Conservation (phyloP, 2,329 filamentous ascomycete genomes). For the Botryotinia calthae region DNA sequence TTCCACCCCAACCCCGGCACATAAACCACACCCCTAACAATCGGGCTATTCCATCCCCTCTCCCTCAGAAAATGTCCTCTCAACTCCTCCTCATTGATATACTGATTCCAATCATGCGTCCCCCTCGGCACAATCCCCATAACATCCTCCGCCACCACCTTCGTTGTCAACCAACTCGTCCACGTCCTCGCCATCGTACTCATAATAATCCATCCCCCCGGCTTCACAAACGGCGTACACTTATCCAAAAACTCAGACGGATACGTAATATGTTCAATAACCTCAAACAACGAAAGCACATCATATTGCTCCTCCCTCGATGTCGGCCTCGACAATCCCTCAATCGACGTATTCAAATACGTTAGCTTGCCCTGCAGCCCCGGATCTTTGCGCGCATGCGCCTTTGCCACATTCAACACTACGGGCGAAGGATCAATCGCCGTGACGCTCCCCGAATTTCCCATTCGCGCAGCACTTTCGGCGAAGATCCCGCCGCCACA, state of each 20-base stretch:
- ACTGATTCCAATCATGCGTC: slow-evolving; percentile 96
- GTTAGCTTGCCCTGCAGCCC: slow-evolving; percentile 59
- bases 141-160: slow-evolving; percentile 85
- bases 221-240: slow-evolving; percentile 73
- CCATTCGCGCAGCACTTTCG: slow-evolving; percentile 73
- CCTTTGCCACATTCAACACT: slow-evolving; percentile 71
- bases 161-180: slow-evolving; percentile 88
- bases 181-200: slow-evolving; percentile 90
- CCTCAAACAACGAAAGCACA: slow-evolving; percentile 86
- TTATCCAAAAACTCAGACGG: slow-evolving; percentile 71
- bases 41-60: slow-evolving; percentile 57
- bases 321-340: slow-evolving; percentile 55
- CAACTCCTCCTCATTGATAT: slow-evolving; percentile 84
- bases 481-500: slow-evolving; percentile 97
- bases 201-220: slow-evolving; percentile 89
- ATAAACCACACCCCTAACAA: slow-evolving; percentile 81
- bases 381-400: slow-evolving; percentile 74
- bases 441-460: slow-evolving; percentile 61
- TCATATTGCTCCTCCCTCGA: slow-evolving; percentile 58
- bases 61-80: slow-evolving; percentile 52
- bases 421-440: slow-evolving; percentile 76
- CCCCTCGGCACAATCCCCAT: slow-evolving; percentile 84
- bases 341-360: slow-evolving; percentile 76
- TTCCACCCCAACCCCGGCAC: slow-evolving; percentile 89
- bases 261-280: slow-evolving; percentile 84